phyloP scores from a whole-genome alignment of 257 asterid species.

The Striga asiatica region DNA sequence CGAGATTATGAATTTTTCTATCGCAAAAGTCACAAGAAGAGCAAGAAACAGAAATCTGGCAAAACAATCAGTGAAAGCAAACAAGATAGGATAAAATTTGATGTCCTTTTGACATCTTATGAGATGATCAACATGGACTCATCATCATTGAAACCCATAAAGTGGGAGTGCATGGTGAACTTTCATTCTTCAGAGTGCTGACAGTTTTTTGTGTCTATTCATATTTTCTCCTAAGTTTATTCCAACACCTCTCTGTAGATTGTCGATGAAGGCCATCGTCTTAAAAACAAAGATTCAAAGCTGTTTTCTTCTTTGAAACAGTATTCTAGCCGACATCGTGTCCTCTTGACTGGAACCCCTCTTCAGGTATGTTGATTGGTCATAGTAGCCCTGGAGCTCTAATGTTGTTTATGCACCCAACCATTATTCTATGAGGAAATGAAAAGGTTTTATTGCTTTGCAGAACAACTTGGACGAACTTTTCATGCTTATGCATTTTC shows the following conservation, averaged over 20 bases:
- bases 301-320: conserved; percentile 70
- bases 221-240: conserved; percentile 13
- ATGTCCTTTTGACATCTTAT: conserved; percentile 91
- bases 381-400: conserved; percentile 10
- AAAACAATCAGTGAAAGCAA: conserved; percentile 65
- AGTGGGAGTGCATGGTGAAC: conserved; percentile 96
- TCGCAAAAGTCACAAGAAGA: conserved; percentile 70
- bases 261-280: conserved; percentile 99
- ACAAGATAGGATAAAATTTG: conserved; percentile 92
- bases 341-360: conserved; percentile 95
- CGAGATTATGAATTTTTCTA: conserved; percentile 84
- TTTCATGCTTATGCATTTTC: conserved; percentile 99
- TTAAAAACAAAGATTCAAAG: conserved; percentile 95
- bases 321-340: conserved; percentile 77
- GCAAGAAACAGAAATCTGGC: conserved; percentile 75
- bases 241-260: conserved; percentile 44
- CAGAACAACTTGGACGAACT: conserved; percentile 99
- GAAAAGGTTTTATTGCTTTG: conserved; percentile 28
- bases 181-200: conserved; percentile 7
- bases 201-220: conserved; percentile 13
- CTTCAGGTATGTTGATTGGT: conserved; percentile 60
- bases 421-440: too few relatives aligned
- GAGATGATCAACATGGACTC: conserved; percentile 94
- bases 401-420: conserved; percentile 8
- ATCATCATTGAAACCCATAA: conserved; percentile 69